phyloP scores from a whole-genome alignment of 495 filamentous ascomycete species.

The Penicillium maclennaniae region DNA sequence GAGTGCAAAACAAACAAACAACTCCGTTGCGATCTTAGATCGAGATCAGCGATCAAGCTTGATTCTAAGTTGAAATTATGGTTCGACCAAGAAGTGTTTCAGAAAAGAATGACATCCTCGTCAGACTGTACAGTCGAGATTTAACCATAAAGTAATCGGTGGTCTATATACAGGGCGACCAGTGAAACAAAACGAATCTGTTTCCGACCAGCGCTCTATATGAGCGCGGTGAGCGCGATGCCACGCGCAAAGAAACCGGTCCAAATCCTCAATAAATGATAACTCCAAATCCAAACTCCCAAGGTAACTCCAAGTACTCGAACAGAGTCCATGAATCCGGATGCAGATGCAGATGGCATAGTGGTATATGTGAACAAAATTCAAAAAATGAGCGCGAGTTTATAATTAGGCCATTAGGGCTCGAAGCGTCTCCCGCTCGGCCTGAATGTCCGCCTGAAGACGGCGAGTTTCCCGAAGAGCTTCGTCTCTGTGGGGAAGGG shows the following conservation, averaged over 20 bases:
- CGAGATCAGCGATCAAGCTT: background rate
- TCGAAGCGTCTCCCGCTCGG: slow-evolving; percentile 55
- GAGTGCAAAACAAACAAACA: slow-evolving; percentile 26
- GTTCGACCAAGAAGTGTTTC: background rate
- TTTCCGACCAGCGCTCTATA: slow-evolving; percentile 5
- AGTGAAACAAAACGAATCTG: slow-evolving; percentile 3
- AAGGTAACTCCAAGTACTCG: background rate
- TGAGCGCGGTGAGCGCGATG: slow-evolving; percentile 8
- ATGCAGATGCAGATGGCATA: slow-evolving; percentile 23
- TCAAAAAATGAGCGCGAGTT: slow-evolving; percentile 1
- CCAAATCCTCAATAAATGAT: slow-evolving; percentile 1
- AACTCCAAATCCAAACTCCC: slow-evolving; percentile 7
- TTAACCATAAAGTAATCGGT: slow-evolving; percentile 13
- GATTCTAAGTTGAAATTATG: background rate
- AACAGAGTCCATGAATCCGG: slow-evolving; percentile 7
- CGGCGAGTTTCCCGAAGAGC: slow-evolving; percentile 77
- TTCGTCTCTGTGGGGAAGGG: slow-evolving; percentile 58
- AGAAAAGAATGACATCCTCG: background rate
- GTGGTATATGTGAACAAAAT: slow-evolving; percentile 21
- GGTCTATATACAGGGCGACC: slow-evolving; percentile 21
- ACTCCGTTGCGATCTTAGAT: background rate
- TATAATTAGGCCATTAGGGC: slow-evolving; percentile 29
- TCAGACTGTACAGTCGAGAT: slow-evolving; percentile 21
- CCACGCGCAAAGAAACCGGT: slow-evolving; percentile 9
- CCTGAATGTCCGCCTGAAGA: slow-evolving; percentile 61